Conservation (phyloP, 257 asterid species). For the Knoxia roxburghii region DNA sequence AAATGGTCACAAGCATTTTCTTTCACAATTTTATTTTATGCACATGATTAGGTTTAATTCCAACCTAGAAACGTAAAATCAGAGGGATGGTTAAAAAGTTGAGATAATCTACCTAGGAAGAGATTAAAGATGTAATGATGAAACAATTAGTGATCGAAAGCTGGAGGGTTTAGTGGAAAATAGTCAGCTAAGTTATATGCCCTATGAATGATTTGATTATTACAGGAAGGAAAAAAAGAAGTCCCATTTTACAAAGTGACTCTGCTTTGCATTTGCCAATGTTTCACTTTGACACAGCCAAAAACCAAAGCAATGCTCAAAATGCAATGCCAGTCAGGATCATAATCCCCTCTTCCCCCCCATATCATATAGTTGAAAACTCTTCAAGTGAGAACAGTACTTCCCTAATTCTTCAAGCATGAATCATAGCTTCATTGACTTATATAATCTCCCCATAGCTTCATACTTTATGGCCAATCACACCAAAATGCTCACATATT, state of each 20-base stretch:
- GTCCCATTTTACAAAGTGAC: background rate
- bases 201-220: no score
- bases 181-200: background rate
- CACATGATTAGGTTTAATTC: background rate
- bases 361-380: background rate
- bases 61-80: background rate
- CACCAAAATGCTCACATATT: no score
- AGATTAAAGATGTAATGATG: constrained; percentile 15
- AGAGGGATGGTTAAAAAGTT: background rate
- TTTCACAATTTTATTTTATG: no score
- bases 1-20: no score
- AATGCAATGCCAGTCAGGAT: constrained; percentile 7
- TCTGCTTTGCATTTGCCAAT: constrained; percentile 3
- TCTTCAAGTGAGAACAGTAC: no score
- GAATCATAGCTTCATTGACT: no score
- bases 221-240: background rate
- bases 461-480: no score
- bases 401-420: no score
- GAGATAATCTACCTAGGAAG: background rate
- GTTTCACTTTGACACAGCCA: constrained; percentile 13
- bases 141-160: constrained; percentile 20
- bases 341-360: background rate
- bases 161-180: constrained; percentile 10
- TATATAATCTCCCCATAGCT: no score
- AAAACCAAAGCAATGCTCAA: constrained; percentile 1